Evolutionary conservation across 331 rosid species (phyloP), one percentile per base, ranked within the genome.

Genomic region (Acacia concinna): DNA sequence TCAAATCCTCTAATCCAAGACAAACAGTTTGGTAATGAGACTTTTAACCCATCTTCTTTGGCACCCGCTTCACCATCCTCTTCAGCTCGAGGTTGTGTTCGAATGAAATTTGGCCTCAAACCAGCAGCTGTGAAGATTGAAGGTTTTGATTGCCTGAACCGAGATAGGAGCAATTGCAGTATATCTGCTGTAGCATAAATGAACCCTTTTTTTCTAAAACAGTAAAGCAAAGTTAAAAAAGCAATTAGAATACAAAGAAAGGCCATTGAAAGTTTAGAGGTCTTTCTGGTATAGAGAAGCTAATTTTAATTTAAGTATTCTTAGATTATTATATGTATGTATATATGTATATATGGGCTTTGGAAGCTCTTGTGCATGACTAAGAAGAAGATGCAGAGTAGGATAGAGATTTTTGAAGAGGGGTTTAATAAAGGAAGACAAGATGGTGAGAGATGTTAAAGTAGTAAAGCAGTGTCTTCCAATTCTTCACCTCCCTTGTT

Each of bases 1-100:
- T 91, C 98, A 1, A 94, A 94, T 54, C 98, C 98, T 31, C 76
- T 94, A 8, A 80, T 87, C 79, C 97, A 89, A 80, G 98, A 92
- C 63, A 92, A 89, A 81, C 96, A 86, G 32, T 94, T 94, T 69
- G 90, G 94, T 40, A 86, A 85, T 49, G 82, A 84, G 62, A 83
- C 75, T 74, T 74, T 57, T 78, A 68, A 74, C 14, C 81, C 84
- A 31, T 84, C 76, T 75, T 76, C 85, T 23, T 80, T 81, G 27
- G 67, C 92, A 40, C 82, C 88, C 12, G 47, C 86, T 20, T 80
- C 87, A 13, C 86, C 90, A 1, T 81, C 93, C 0, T 62, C 89
- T 25, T 79, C 88, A 77, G 91, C 81, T 23, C 70, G 93, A 32
- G 92, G 97, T 6, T 90, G 95, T 75, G 91, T 76, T 35, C 87